These are phyloP conservation scores for Plantago major DNA, from an alignment of 257 asterid species.

Conservation along the genomic window DNA sequence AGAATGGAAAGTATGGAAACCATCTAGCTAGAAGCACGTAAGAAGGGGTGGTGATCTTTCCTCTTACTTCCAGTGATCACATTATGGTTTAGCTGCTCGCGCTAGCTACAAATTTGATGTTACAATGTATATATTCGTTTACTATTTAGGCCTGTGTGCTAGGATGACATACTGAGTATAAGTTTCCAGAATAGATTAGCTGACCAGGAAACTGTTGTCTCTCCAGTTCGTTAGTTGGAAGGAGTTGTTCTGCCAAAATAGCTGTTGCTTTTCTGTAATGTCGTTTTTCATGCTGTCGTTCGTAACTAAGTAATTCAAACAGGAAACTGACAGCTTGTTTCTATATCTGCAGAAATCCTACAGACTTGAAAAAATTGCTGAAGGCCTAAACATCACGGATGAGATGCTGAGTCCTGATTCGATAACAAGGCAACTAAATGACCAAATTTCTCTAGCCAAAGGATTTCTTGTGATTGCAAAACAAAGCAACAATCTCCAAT, in stretches of 20 bases:
- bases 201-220: neutral
- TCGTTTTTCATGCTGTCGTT: neutral
- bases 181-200: neutral
- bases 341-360: slow-evolving; percentile 36
- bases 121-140: neutral
- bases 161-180: no score
- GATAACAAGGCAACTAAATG: slow-evolving; percentile 54
- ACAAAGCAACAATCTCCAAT: slow-evolving; percentile 59
- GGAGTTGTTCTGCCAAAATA: neutral
- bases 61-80: no score
- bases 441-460: slow-evolving; percentile 62
- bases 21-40: no score
- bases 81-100: no score
- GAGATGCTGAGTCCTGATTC: slow-evolving; percentile 63
- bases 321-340: neutral
- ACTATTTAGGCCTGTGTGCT: neutral
- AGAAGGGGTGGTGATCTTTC: no score
- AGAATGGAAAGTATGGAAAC: neutral
- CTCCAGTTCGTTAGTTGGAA: neutral
- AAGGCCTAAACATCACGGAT: slow-evolving; percentile 57
- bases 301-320: slow-evolving; percentile 9
- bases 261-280: neutral
- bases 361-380: slow-evolving; percentile 39
- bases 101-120: no score
- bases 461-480: slow-evolving; percentile 55